A percentile compares a stretch with the other conserved stretches of the same genome.
Conservation (phyloP, 2,329 filamentous ascomycete genomes). For the Ophiostoma quercus region DNA sequence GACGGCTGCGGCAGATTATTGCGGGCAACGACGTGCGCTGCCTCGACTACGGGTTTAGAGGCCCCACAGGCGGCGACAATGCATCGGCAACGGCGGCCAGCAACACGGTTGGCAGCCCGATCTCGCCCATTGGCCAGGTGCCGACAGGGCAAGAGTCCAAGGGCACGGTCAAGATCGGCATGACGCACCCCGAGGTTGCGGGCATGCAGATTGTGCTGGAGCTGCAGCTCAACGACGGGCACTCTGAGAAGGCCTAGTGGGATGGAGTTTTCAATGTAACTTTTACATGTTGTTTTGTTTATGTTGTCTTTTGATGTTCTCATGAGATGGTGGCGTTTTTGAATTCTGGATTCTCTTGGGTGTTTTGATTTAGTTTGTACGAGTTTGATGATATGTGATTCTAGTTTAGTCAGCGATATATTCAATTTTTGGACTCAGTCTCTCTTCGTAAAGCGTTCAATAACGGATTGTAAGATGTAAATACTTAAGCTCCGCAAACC, state of each 20-base stretch:
- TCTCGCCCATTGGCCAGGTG: slow-evolving; percentile 31
- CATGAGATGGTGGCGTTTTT: background rate
- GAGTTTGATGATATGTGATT: background rate
- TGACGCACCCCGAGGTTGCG: slow-evolving; percentile 86
- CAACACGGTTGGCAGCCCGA: slow-evolving; percentile 27
- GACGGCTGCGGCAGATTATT: slow-evolving; percentile 87
- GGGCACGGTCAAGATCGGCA: slow-evolving; percentile 84
- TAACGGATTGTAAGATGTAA: background rate
- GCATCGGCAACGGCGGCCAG: slow-evolving; percentile 32
- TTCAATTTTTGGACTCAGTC: background rate
- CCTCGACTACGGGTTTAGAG: slow-evolving; percentile 74
- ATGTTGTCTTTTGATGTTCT: background rate
- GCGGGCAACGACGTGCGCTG: slow-evolving; percentile 84
- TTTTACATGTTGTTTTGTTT: background rate
- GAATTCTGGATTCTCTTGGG: background rate
- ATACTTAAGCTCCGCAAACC: too few species aligned
- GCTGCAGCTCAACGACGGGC: slow-evolving; percentile 84
- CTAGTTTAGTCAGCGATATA: background rate
- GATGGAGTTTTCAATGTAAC: background rate
- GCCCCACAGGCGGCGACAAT: slow-evolving; percentile 47
- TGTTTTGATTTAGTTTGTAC: background rate
- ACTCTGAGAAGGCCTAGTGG: slow-evolving; percentile 34
- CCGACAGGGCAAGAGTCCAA: slow-evolving; percentile 45
- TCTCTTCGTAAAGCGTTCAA: background rate
- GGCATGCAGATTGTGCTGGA: slow-evolving; percentile 86